Evolutionary conservation across 1,284 basidiomycete genomes (phyloP), one percentile per base, ranked within the genome.

Genomic region (Schizophyllum commune): DNA sequence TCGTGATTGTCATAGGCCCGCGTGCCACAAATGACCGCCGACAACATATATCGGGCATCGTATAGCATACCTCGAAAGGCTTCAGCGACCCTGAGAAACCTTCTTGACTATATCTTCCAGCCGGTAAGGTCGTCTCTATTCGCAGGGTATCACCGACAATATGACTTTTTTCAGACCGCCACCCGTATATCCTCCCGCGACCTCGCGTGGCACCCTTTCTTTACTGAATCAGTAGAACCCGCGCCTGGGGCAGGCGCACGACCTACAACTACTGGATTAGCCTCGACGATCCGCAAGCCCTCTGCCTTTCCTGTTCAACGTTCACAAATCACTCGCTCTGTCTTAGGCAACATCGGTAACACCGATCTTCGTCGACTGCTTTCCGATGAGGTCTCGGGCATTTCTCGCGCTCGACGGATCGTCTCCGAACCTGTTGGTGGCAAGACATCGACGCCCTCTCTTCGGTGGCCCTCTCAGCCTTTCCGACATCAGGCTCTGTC

Each of bases 71-170:
- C 70, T 17, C 54, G 60, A 54, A 54, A 60, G n/a, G 56, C 66
- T 7, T 68, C 69, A 8, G 17, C 57, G 15, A 67, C 69, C 19
- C 59, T 63, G 2, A 66, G 62, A 58, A 63, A 68, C 53, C 65
- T 76, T 21, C 64, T 73, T 52, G 58, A 58, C 1, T 61, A 65
- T 15, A 64, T 72, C 56, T 59, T 75, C 8, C 69, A 71, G 51
- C 61, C 66, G 52, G 74, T 75, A 61, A 66, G 68, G 59, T 3
- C 11, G 3, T 21, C 13, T 11, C 19, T 11, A 13, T 13, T 13
- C 19, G 2, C 20, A 5, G 11, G 53, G 9, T 13, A 21, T 55
- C 4, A 19, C 53, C 13, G 6, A 13, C 2, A 8, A 4, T 47
- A 3, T 3, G 17, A 47, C 39, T 8, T 17, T 47, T 47, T 8